Base-by-base conservation (phyloP, 257 asterid genomes). In the Primulina huaijiensis region DNA sequence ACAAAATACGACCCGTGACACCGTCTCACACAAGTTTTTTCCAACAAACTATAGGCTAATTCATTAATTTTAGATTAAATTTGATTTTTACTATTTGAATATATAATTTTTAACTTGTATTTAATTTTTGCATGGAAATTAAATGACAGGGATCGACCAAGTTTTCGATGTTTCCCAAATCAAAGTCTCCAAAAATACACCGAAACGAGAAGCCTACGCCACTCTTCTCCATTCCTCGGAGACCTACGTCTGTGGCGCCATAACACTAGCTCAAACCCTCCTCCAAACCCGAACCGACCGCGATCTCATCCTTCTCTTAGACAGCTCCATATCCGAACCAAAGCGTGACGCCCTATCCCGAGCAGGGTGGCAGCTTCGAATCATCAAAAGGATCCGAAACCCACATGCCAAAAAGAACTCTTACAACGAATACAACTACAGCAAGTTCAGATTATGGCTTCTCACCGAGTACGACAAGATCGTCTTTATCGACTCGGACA, bases 181-280 rank as follows among this genome's bases (percentile, higher is more conserved):
- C 6, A 70, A 77, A 30, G n/a, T 40, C 52, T 40, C 25, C 23
- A 62, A 10, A 50, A 3, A 2, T 9, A 40, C 62, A 10, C 17
- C 75, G 10, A 82, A 21, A 31, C 67, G 66, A 64, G 86, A 85
- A 77, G 90, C 88, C 50, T 85, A 85, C 14, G 88, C 84, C 62
- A 80, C 88, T 3, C 77, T 85, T 55, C 84, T 85, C 73, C 90
- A 85, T 64, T 85, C 90, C 61, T 56, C 79, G 0, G 83, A 75
- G 23, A 10, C 74, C 58, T 85, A 85, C 33, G 88, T 82, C 4
- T 85, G 90, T 70, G 90, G 90, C 1, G 88, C 86, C 53, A 80
- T 85, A 67, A 73, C 86, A 20, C 46, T 82, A 25, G 90, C 88
- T 16, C 90, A 85, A 33, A 85, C 80, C 61, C 83, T 85, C 31